Evolutionary conservation across 768 basidiomycete species (phyloP).

Genomic region (Fomitopsis pulvina): DNA sequence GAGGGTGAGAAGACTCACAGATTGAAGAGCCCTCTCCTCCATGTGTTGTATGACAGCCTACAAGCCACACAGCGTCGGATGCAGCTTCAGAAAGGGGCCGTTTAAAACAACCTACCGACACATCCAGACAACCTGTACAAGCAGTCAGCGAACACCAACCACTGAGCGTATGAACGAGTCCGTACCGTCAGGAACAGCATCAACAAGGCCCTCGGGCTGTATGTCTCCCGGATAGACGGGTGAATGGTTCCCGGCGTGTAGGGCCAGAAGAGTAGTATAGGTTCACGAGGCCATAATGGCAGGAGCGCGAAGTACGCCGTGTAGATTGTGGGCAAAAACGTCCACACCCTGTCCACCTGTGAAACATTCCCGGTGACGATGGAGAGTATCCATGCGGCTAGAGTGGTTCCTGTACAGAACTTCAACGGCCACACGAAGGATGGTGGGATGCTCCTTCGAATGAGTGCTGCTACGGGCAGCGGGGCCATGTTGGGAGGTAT

Average conservation of each 20-base stretch:
- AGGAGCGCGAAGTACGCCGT: conserved; percentile 75
- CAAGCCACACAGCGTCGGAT: background rate
- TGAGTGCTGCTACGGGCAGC: conserved; percentile 5
- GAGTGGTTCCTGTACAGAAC: conserved; percentile 46
- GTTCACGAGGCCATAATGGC: conserved; percentile 45
- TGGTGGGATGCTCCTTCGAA: conserved; percentile 17
- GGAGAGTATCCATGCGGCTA: conserved; percentile 49
- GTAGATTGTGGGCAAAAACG: conserved; percentile 75
- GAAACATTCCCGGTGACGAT: conserved; percentile 73
- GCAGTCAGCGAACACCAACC: too few species aligned
- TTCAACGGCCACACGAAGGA: conserved; percentile 49
- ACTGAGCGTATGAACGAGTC: too few species aligned
- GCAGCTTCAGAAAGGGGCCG: background rate
- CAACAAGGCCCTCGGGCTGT: conserved; percentile 65
- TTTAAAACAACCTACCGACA: conserved; percentile 10
- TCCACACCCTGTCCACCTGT: conserved; percentile 80
- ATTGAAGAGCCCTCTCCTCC: conserved; percentile 74
- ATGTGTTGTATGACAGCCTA: conserved; percentile 75
- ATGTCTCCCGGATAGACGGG: conserved; percentile 31
- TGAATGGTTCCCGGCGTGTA: conserved; percentile 44
- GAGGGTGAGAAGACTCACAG: conserved; percentile 37
- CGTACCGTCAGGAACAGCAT: conserved; percentile 66
- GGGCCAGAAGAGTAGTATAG: conserved; percentile 43
- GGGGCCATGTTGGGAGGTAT: conserved; percentile 14
- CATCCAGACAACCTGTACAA: conserved; percentile 18